These are phyloP conservation scores for Zasmidium angulare DNA, from an alignment of 2,329 filamentous ascomycete genomes.

Conservation along the genomic window DNA sequence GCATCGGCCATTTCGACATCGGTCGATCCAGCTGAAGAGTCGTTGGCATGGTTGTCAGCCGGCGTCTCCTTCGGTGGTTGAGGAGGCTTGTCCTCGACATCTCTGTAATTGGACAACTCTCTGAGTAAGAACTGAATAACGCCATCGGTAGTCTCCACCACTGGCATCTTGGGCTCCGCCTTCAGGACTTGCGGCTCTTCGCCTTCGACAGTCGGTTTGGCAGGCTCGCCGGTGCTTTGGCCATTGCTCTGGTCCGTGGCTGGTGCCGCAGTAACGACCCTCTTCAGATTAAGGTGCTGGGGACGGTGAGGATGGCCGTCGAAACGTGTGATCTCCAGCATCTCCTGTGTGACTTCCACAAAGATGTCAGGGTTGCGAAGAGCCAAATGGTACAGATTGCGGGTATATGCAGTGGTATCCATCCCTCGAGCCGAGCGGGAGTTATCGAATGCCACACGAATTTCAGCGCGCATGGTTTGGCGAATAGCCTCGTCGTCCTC, in stretches of 20 bases:
- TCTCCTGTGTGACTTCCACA: conserved; percentile 81
- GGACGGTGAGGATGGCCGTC: conserved; percentile 52
- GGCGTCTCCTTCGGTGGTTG: conserved; percentile 46
- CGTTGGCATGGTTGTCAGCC: conserved; percentile 34
- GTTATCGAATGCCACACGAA: conserved; percentile 70
- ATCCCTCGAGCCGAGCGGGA: conserved; percentile 46
- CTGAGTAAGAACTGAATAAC: conserved; percentile 93
- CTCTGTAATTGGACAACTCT: conserved; percentile 86
- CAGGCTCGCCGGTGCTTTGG: not conserved
- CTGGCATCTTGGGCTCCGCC: conserved; percentile 73
- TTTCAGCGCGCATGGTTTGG: conserved; percentile 89
- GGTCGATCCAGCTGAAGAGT: conserved; percentile 36
- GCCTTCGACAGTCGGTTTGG: not conserved
- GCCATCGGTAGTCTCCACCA: conserved; percentile 89
- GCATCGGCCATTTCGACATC: conserved; percentile 54
- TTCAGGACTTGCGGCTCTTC: conserved; percentile 7
- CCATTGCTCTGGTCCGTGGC: conserved; percentile 18
- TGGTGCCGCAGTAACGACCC: conserved; percentile 28
- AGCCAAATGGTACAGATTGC: conserved; percentile 74
- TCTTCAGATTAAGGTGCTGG: conserved; percentile 55
- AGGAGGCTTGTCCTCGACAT: conserved; percentile 82
- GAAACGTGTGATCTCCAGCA: conserved; percentile 70
- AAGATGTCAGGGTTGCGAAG: conserved; percentile 83
- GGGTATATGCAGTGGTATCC: conserved; percentile 72
- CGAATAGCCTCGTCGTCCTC: conserved; percentile 90